phyloP scores from a whole-genome alignment of 805 yeast genomes.

The Candida nonsorbophila region DNA sequence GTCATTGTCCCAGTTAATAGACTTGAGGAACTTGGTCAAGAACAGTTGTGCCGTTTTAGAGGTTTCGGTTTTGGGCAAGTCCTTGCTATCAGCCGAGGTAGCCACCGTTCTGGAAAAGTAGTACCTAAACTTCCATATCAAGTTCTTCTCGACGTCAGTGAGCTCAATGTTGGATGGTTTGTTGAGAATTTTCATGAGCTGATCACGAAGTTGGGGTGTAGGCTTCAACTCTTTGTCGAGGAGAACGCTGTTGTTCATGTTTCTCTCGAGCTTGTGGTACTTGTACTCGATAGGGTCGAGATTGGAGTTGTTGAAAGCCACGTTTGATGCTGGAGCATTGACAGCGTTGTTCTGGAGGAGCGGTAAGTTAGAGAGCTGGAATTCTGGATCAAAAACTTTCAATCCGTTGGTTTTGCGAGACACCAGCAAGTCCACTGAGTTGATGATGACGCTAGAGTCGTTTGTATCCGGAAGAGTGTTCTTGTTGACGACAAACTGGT shows the following conservation, averaged over 20 bases:
- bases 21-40: conserved; percentile 76
- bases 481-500: conserved; percentile 8
- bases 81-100: conserved; percentile 3
- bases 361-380: conserved; percentile 10
- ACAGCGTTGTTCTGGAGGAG: conserved; percentile 1
- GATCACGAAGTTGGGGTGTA: conserved; percentile 73
- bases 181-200: conserved; percentile 58
- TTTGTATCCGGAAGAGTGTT: conserved; percentile 5
- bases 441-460: conserved; percentile 21
- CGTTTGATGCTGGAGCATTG: conserved; percentile 1
- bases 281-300: conserved; percentile 83
- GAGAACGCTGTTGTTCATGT: conserved; percentile 65
- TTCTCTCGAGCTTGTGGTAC: conserved; percentile 76
- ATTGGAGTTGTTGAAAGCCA: conserved; percentile 1
- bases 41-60: conserved; percentile 41
- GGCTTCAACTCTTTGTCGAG: conserved; percentile 86
- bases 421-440: conserved; percentile 26
- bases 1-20: conserved; percentile 85
- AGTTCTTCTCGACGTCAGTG: conserved; percentile 75
- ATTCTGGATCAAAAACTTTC: conserved; percentile 45
- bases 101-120: conserved; percentile 37
- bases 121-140: conserved; percentile 88
- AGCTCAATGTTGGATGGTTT: conserved; percentile 83
- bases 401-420: conserved; percentile 3
- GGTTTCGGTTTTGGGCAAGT: conserved; percentile 4